These are phyloP conservation scores for Lactarius vividus DNA, from an alignment of 768 basidiomycete genomes.

Conservation along the genomic window DNA sequence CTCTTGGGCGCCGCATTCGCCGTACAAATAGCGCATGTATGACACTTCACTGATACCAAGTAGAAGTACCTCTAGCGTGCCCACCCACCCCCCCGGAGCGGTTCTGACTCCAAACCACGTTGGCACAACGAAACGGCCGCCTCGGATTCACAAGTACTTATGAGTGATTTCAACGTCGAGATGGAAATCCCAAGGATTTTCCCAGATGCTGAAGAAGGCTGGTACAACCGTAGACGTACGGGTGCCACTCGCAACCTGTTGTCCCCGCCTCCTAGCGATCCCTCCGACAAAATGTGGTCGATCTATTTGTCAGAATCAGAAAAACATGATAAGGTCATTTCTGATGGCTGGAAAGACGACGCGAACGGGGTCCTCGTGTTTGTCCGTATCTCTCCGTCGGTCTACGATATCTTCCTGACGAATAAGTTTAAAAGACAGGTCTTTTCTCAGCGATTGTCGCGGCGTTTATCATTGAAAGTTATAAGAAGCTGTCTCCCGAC, in stretches of 20 bases:
- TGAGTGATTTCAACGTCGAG: not conserved
- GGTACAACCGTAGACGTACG: not conserved
- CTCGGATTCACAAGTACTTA: not conserved
- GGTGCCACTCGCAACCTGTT: not conserved
- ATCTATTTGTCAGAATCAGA: constrained; percentile 10
- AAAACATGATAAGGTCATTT: constrained; percentile 6
- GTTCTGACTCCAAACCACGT: not conserved
- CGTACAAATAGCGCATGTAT: not conserved
- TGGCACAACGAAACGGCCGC: not conserved
- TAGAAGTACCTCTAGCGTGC: not conserved
- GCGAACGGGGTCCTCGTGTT: not conserved
- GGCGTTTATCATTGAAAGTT: constrained; percentile 18
- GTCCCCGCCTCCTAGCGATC: not conserved
- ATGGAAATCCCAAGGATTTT: not conserved
- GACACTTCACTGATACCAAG: not conserved
- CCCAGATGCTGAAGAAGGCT: not conserved
- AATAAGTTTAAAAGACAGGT: constrained; percentile 23
- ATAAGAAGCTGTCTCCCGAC: not conserved
- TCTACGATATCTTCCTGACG: not conserved
- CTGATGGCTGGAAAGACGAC: not conserved
- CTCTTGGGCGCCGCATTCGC: not conserved
- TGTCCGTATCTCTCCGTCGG: not conserved
- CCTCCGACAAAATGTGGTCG: constrained; percentile 16
- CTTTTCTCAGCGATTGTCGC: constrained; percentile 29
- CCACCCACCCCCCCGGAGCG: not conserved